Conservation (phyloP, 257 asterid species). For the Salvia rosmarinus region DNA sequence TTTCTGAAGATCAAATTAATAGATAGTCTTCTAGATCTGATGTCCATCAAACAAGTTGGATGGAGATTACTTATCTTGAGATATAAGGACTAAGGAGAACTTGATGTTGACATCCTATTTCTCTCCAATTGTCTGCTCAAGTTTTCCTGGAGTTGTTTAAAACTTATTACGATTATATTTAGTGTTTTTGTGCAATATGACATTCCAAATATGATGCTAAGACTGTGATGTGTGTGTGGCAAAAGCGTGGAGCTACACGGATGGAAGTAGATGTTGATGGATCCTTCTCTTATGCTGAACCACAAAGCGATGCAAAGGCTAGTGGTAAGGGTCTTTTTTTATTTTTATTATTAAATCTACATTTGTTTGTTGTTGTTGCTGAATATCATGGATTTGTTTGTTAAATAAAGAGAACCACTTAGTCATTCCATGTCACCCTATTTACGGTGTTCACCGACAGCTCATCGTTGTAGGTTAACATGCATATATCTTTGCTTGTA, state of each 20-base stretch:
- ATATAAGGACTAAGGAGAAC: background rate
- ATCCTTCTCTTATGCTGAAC: conserved; percentile 77
- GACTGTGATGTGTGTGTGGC: conserved; percentile 34
- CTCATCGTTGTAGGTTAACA: conserved; percentile 77
- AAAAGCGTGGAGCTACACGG: conserved; percentile 84
- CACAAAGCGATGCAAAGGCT: conserved; percentile 50
- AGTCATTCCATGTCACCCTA: conserved; percentile 17
- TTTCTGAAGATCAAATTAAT: background rate
- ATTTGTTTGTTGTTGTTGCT: conserved; percentile 15
- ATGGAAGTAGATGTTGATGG: conserved; percentile 91
- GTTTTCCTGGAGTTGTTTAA: conserved; percentile 16
- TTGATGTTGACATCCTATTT: background rate
- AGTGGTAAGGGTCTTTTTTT: conserved; percentile 42
- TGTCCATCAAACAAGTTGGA: conserved; percentile 4
- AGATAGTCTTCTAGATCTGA: conserved; percentile 16
- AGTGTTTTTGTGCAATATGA: conserved; percentile 23
- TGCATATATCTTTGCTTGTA: conserved; percentile 96
- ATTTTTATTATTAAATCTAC: conserved; percentile 1
- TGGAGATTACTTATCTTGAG: background rate
- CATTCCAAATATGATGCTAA: conserved; percentile 40
- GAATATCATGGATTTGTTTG: conserved; percentile 7
- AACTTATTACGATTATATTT: conserved; percentile 13
- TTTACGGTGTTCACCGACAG: conserved; percentile 54
- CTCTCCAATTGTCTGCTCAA: background rate
- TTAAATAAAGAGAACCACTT: conserved; percentile 24